Base-by-base conservation (phyloP, 1,284 basidiomycete species). In the Melampsora americana region DNA sequence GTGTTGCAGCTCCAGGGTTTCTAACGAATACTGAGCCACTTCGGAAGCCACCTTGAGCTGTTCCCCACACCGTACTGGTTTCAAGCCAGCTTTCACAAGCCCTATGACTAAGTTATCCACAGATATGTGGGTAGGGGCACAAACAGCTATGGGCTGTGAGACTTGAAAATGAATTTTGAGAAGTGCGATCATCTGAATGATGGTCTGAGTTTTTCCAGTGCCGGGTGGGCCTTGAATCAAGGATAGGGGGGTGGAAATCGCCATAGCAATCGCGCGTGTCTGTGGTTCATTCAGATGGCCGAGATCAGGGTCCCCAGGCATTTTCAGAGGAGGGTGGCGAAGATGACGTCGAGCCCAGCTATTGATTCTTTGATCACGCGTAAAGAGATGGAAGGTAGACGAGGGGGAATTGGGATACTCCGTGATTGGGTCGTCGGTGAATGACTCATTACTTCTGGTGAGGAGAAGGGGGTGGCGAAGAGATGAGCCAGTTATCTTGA, bases 131-230 rank as follows among this genome's bases (percentile, higher is more conserved):
- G 95, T 97, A 81, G 92, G 95, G 0, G 94, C 94, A 81, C 91
- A 92, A 2, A 96, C 89, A 18, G 96, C 87, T 62, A 96, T 86
- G 0, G 93, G 93, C 59, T 92, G 88, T 11, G 91, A 88, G 16
- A 95, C 88, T 81, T 90, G 86, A 82, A 94, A 97, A 81, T 93
- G 88, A 23, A 88, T 87, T 86, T 96, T 96, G 79, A 97, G 87
- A 35, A 97, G 83, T 79, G 88, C 88, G 79, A 94, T 86, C 0
- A 92, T 86, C 81, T 94, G 90, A 42, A 95, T 89, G 67, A 97
- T 93, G 0, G 94, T 95, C 80, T 90, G 89, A 1, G 93, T 95
- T 84, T 97, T 97, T 64, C 94, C 93, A 0, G 94, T 97, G n/a
- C 94, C 94, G 6, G 94, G 94, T 28, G 94, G 94, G 18, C 94